These are phyloP conservation scores for Pelargonium australe DNA, from an alignment of 441 rosid genomes.

Conservation along the genomic window DNA sequence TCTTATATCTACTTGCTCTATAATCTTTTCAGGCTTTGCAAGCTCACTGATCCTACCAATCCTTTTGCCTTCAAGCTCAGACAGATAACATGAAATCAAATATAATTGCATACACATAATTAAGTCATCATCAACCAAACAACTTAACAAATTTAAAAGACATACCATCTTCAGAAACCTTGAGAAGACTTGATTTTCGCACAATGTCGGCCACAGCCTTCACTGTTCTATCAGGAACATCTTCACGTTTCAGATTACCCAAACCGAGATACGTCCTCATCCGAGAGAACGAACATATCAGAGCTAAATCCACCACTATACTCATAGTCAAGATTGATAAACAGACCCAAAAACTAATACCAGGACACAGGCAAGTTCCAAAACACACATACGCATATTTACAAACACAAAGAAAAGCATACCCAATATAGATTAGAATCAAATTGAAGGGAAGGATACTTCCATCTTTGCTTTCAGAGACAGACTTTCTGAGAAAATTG, in stretches of 20 bases:
- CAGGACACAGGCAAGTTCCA: not conserved
- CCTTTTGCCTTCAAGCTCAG: conserved; percentile 23
- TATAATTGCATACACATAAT: not conserved
- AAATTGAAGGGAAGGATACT: conserved; percentile 32
- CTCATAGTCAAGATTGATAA: conserved; percentile 22
- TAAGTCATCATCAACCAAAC: not conserved
- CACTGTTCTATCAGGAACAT: conserved; percentile 29
- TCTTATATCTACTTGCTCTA: conserved; percentile 44
- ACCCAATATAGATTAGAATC: not conserved
- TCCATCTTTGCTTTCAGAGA: conserved; percentile 35
- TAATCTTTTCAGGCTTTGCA: conserved; percentile 32
- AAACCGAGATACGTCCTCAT: conserved; percentile 40
- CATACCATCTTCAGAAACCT: conserved; percentile 44
- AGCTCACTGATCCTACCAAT: conserved; percentile 42
- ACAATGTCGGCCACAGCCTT: conserved; percentile 35
- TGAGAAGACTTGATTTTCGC: conserved; percentile 32
- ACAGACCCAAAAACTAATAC: not conserved
- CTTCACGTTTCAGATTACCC: conserved; percentile 31
- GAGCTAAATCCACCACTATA: conserved; percentile 44
- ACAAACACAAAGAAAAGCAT: not conserved
- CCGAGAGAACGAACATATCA: conserved; percentile 50
- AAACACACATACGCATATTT: not conserved
- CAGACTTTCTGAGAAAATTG: conserved; percentile 32
- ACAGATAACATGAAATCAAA: not conserved
- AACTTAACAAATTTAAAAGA: not conserved